These are phyloP conservation scores for Clavispora santaluciae DNA, from an alignment of 805 yeast genomes.

Conservation along the genomic window DNA sequence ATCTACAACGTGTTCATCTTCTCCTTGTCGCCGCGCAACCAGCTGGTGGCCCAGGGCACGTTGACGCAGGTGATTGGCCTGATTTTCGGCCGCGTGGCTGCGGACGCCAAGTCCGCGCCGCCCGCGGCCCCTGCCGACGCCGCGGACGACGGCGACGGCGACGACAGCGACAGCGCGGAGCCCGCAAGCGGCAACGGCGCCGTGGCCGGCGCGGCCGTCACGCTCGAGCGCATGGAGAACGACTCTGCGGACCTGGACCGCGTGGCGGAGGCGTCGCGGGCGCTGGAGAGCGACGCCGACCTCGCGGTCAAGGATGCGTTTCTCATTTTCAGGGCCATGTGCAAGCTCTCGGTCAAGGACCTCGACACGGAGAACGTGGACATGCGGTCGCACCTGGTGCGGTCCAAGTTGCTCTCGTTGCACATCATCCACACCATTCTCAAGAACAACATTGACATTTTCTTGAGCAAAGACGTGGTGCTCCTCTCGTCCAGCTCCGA, in stretches of 20 bases:
- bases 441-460: conserved; percentile 78
- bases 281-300: conserved; percentile 55
- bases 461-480: conserved; percentile 54
- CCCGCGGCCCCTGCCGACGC: conserved; percentile 12
- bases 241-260: conserved; percentile 47
- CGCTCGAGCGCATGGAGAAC: conserved; percentile 52
- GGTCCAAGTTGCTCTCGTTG: conserved; percentile 84
- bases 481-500: conserved; percentile 46
- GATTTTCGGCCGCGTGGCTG: conserved; percentile 65
- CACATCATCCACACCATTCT: conserved; percentile 84
- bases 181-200: not conserved
- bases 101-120: conserved; percentile 13
- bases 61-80: conserved; percentile 85
- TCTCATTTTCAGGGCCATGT: conserved; percentile 88
- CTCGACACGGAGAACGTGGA: conserved; percentile 73
- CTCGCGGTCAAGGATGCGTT: conserved; percentile 84
- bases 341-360: conserved; percentile 82
- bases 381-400: conserved; percentile 85
- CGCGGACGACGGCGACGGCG: conserved; percentile 4
- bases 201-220: conserved; percentile 17
- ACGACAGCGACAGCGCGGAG: not conserved
- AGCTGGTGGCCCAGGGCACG: conserved; percentile 92
- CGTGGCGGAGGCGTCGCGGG: conserved; percentile 44
- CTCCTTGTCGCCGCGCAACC: conserved; percentile 77
- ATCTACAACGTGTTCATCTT: conserved; percentile 88